These are phyloP conservation scores for Fraxinus sp. DNA, from an alignment of 305 asterid genomes.

Conservation along the genomic window DNA sequence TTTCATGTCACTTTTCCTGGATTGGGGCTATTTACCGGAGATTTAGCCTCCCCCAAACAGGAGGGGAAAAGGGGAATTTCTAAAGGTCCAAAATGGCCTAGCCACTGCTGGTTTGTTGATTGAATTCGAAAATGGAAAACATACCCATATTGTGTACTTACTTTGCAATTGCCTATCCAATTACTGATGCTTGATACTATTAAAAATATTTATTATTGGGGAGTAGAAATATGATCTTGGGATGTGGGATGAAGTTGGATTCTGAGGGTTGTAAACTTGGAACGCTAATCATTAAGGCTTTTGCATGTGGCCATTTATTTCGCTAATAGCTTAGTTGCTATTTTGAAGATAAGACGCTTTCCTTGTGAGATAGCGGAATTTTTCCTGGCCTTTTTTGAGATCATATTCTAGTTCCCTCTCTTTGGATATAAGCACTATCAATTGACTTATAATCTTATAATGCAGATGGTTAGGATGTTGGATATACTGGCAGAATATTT, in stretches of 20 bases:
- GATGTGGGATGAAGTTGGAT: background rate
- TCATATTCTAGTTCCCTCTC: conserved; percentile 2
- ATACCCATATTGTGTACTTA: background rate
- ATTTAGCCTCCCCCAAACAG: background rate
- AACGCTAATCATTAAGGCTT: background rate
- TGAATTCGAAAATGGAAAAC: background rate
- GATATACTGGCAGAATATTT: conserved; percentile 95
- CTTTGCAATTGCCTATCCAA: background rate
- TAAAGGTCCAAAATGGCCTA: background rate
- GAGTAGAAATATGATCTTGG: background rate
- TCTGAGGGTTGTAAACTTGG: background rate
- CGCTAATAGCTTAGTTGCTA: background rate
- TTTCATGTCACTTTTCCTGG: background rate
- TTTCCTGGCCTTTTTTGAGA: background rate
- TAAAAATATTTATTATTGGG: background rate
- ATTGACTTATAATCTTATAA: conserved; percentile 25
- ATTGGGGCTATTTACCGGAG: background rate
- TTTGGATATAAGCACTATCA: conserved; percentile 4
- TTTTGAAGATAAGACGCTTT: background rate
- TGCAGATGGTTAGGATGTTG: conserved; percentile 98
- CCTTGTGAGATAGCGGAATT: background rate
- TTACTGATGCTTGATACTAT: background rate
- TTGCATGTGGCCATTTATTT: background rate
- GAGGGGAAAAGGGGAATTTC: background rate
- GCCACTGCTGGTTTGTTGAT: background rate